A percentile compares a stretch with the other conserved stretches of the same genome.
Evolutionary conservation across 331 rosid species (phyloP).

Genomic region (Quercus phellos): DNA sequence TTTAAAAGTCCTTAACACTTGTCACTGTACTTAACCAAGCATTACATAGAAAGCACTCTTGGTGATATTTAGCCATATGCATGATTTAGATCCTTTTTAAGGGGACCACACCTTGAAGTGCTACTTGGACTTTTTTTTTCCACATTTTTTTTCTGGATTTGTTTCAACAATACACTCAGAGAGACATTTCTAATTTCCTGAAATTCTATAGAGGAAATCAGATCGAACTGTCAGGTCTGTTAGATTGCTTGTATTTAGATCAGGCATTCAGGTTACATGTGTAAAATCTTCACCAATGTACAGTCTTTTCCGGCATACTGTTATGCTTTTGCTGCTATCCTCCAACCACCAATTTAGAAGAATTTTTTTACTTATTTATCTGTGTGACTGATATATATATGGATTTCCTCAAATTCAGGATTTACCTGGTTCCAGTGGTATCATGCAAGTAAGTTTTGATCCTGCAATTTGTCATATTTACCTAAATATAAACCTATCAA

Average conservation of each 20-base stretch:
- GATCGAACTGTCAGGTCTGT: not conserved
- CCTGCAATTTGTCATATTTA: constrained; percentile 20
- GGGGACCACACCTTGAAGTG: not conserved
- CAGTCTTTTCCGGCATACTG: not conserved
- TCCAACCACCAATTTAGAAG: not conserved
- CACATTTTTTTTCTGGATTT: not conserved
- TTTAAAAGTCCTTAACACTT: not conserved
- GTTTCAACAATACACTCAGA: not conserved
- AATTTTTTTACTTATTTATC: not conserved
- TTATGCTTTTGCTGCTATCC: not conserved
- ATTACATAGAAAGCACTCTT: not conserved
- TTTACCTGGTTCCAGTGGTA: constrained; percentile 92
- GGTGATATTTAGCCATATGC: not conserved
- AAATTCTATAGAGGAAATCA: not conserved
- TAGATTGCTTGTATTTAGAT: not conserved
- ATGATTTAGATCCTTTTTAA: not conserved
- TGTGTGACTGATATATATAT: constrained; percentile 18
- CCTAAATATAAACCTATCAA: constrained; percentile 11
- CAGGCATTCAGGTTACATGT: not conserved
- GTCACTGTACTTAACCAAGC: not conserved
- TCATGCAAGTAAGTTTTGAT: constrained; percentile 83
- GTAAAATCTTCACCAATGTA: not conserved
- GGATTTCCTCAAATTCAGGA: constrained; percentile 52
- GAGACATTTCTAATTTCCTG: not conserved
- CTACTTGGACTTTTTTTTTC: not conserved